Conservation (phyloP, 1,139 yeast species). For the Yamadazyma trypodendri region DNA sequence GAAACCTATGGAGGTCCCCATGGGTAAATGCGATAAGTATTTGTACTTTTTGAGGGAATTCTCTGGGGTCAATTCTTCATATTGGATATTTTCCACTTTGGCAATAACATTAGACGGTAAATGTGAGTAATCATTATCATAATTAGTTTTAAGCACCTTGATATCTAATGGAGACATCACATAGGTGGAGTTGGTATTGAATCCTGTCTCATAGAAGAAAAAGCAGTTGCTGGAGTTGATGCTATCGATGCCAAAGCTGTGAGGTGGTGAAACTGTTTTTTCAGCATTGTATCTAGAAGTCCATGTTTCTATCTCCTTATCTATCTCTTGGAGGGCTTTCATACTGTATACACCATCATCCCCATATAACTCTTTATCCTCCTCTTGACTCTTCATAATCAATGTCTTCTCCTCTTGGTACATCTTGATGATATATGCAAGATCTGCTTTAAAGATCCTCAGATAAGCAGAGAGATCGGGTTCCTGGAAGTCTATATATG, state of each 20-base stretch:
- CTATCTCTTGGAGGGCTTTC: slow-evolving; percentile 58
- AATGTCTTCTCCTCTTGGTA: slow-evolving; percentile 56
- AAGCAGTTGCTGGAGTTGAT: slow-evolving; percentile 14
- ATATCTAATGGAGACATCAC: slow-evolving; percentile 79
- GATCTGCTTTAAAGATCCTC: slow-evolving; percentile 67
- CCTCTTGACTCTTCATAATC: slow-evolving; percentile 46
- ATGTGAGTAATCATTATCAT: slow-evolving; percentile 52
- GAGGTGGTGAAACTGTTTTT: background rate
- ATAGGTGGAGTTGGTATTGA: slow-evolving; percentile 61
- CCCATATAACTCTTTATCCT: slow-evolving; percentile 57
- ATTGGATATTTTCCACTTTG: slow-evolving; percentile 67
- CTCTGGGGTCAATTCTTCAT: slow-evolving; percentile 58
- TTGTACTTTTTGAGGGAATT: slow-evolving; percentile 60
- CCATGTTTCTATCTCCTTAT: slow-evolving; percentile 42
- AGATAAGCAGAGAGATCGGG: slow-evolving; percentile 32
- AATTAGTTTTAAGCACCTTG: slow-evolving; percentile 64
- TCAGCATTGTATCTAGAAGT: slow-evolving; percentile 18
- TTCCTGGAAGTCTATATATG: slow-evolving; percentile 22
- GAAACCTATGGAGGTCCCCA: slow-evolving; percentile 81
- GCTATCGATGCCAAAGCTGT: slow-evolving; percentile 10
- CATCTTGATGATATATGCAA: slow-evolving; percentile 50
- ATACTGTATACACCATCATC: slow-evolving; percentile 60
- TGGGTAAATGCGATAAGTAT: slow-evolving; percentile 77
- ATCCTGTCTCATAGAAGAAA: slow-evolving; percentile 66
- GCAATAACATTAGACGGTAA: slow-evolving; percentile 68